Percentiles rank a stretch among this genome's conserved stretches.
Evolutionary conservation across 176 grass and related monocot genomes (phyloP).

Genomic region (Lolium perenne): DNA sequence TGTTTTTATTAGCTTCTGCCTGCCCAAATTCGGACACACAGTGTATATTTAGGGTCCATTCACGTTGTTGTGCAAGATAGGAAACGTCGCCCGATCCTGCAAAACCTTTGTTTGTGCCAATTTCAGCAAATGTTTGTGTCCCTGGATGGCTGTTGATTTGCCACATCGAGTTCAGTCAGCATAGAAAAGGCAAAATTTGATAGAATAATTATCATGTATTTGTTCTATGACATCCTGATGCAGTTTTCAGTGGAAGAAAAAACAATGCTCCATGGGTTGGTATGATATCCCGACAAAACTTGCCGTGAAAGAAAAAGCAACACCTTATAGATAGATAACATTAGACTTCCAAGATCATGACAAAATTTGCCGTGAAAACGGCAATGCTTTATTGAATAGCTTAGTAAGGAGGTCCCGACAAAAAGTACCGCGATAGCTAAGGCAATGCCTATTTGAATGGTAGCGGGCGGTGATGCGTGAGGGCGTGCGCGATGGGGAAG

Average conservation of each 20-base stretch:
- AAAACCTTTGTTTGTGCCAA: neutral
- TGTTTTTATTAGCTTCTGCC: conserved; percentile 1
- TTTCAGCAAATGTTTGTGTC: neutral
- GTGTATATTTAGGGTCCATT: neutral
- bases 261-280: neutral
- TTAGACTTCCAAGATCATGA: conserved; percentile 17
- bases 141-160: conserved; percentile 5
- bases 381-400: neutral
- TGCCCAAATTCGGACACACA: neutral
- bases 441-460: neutral
- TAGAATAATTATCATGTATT: neutral
- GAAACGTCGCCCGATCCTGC: neutral
- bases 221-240: neutral
- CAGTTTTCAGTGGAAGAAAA: conserved; percentile 2
- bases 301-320: neutral
- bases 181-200: neutral
- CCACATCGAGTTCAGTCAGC: neutral
- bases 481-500: conserved; percentile 64
- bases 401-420: neutral
- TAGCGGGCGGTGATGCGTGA: conserved; percentile 40
- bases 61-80: neutral
- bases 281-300: conserved; percentile 26
- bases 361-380: conserved; percentile 15
- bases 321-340: neutral
- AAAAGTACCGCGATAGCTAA: neutral